Percentiles rank a stretch among this genome's conserved stretches.
These are phyloP conservation scores for Salix caprea DNA, from an alignment of 345 rosid species.

Conservation along the genomic window DNA sequence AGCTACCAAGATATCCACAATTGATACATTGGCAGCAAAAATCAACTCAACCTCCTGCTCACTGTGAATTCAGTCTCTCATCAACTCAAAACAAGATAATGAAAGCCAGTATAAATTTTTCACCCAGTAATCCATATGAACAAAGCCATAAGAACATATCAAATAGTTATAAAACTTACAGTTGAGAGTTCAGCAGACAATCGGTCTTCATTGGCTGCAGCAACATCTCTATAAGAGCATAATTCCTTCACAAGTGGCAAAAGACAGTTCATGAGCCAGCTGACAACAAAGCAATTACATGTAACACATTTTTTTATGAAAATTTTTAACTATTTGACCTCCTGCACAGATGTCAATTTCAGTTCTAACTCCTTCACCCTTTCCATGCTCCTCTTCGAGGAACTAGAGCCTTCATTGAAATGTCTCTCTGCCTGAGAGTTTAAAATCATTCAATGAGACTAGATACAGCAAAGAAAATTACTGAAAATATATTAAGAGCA, in stretches of 20 bases:
- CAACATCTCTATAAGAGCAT: conserved; percentile 59
- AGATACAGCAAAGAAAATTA: neutral
- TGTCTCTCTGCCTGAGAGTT: conserved; percentile 54
- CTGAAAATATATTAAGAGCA: neutral
- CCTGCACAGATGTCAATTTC: conserved; percentile 50
- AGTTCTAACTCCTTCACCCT: conserved; percentile 67
- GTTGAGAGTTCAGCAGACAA: conserved; percentile 71
- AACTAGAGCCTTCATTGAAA: conserved; percentile 53
- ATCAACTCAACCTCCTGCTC: too few species aligned
- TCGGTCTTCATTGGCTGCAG: conserved; percentile 66
- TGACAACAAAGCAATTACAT: conserved; percentile 4
- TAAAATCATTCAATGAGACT: neutral
- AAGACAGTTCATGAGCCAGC: conserved; percentile 19
- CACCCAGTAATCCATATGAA: too few species aligned
- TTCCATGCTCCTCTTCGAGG: conserved; percentile 72
- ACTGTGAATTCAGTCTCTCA: too few species aligned
- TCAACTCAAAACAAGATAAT: too few species aligned
- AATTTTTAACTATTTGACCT: conserved; percentile 39
- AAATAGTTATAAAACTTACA: conserved; percentile 42
- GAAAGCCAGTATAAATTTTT: too few species aligned
- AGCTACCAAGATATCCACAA: too few species aligned
- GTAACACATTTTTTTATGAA: neutral
- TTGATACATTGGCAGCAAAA: too few species aligned
- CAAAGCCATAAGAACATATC: neutral
- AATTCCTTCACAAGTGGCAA: conserved; percentile 51